Evolutionary conservation across 2,329 filamentous ascomycete species (phyloP), one percentile per base, ranked within the genome.

Genomic region (Tolypocladium tundrense): DNA sequence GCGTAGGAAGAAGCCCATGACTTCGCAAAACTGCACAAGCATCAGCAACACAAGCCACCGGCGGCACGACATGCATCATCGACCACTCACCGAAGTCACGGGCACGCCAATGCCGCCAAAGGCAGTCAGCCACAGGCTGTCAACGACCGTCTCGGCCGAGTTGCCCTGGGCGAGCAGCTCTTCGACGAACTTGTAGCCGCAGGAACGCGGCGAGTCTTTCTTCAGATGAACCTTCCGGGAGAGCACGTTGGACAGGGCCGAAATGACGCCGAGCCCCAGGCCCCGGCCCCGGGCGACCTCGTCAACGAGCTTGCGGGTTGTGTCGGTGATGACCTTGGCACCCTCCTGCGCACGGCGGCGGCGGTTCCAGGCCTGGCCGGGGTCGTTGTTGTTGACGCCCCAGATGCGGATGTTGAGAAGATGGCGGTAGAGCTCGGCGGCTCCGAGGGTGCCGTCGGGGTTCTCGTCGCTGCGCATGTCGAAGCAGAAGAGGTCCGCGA

Each of bases 401-500:
- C 73, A 79, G 57, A 72, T 69, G 40, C 77, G 76, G 31, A 80
- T 68, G 57, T 78, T 70, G 21, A 77, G 63, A 27, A 79, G 66
- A 24, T 72, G 61, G 1, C 67, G 68, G 66, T 78, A 80, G 35
- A 80, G 61, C 21, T 78, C 71, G 1, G 73, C 66, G 1, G 67
- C 61, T 4, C 69, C 67, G n/a, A 76, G 70, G 0, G 65, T 67
- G 11, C 83, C 83, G 11, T 72, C 70, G 0, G 83, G 82, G 24
- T 79, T 77, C 62, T 83, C 75, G 0, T 75, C 69, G 0, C 78
- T 80, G 62, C 82, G 81, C 37, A 87, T 64, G 3, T 85, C 84
- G 40, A 85, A 72, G 56, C 81, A 82, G 67, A 85, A 83, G 14
- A 82, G 70, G 48, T 84, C 79, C 0, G 81, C 77, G 1, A 84